A percentile compares a stretch with the other conserved stretches of the same genome.
These are phyloP conservation scores for Penicillium sp. DNA, from an alignment of 2,329 filamentous ascomycete genomes.

Conservation along the genomic window DNA sequence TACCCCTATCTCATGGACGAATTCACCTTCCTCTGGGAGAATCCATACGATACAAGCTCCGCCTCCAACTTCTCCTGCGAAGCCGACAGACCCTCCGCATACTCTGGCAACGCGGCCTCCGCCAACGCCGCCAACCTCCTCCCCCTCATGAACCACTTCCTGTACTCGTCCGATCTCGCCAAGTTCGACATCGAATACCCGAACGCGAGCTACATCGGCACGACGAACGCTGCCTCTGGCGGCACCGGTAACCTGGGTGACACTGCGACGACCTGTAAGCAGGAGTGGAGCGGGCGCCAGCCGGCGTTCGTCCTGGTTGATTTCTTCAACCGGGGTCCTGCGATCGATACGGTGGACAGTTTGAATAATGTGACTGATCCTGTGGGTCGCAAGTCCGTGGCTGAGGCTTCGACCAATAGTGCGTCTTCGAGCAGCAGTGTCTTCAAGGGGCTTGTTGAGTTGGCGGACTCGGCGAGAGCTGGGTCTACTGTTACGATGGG, in stretches of 20 bases:
- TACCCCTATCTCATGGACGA: conserved; percentile 49
- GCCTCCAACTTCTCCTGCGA: conserved; percentile 70
- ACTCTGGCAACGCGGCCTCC: conserved; percentile 47
- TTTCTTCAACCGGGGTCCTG: conserved; percentile 73
- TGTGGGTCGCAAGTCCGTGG: conserved; percentile 43
- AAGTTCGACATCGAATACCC: conserved; percentile 60
- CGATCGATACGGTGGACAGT: conserved; percentile 67
- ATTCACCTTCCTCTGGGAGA: conserved; percentile 66
- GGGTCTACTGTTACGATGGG: conserved; percentile 41
- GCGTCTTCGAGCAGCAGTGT: conserved; percentile 35
- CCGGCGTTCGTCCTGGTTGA: conserved; percentile 79
- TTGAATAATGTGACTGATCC: conserved; percentile 60
- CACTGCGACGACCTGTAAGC: conserved; percentile 54
- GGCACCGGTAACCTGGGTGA: conserved; percentile 54
- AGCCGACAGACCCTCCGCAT: conserved; percentile 63
- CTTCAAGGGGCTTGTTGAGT: conserved; percentile 40
- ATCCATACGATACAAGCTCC: conserved; percentile 64
- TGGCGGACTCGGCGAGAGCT: conserved; percentile 39
- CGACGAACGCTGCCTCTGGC: conserved; percentile 66
- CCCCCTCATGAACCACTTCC: conserved; percentile 79
- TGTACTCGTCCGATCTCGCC: conserved; percentile 55
- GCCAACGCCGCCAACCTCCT: conserved; percentile 63
- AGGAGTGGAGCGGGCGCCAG: conserved; percentile 57
- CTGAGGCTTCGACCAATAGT: conserved; percentile 26
- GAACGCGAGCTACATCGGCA: conserved; percentile 59